Evolutionary conservation across 331 rosid species (phyloP).

Genomic region (Phaseolus coccineus): DNA sequence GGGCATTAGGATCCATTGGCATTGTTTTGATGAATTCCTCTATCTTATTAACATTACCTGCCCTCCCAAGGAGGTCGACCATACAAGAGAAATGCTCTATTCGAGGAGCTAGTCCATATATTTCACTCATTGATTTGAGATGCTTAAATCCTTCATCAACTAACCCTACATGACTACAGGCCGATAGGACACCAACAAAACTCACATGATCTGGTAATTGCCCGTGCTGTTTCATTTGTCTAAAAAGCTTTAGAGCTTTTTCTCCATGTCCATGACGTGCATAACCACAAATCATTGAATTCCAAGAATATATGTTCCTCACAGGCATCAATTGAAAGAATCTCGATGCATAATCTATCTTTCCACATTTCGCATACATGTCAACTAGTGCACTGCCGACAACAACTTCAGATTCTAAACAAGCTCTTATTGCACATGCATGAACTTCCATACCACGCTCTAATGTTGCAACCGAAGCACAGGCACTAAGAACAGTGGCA

Average conservation of each 20-base stretch:
- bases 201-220: constrained; percentile 85
- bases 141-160: constrained; percentile 77
- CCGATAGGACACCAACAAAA: constrained; percentile 86
- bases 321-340: constrained; percentile 80
- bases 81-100: constrained; percentile 92
- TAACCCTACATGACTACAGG: constrained; percentile 90
- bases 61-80: constrained; percentile 90
- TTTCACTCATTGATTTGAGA: constrained; percentile 68
- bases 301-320: constrained; percentile 86
- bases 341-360: constrained; percentile 82
- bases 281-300: constrained; percentile 89
- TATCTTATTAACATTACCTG: constrained; percentile 72
- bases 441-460: constrained; percentile 96
- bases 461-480: constrained; percentile 90
- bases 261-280: constrained; percentile 90
- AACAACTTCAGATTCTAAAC: constrained; percentile 79
- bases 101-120: constrained; percentile 69
- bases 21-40: constrained; percentile 72
- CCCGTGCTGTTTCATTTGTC: constrained; percentile 69
- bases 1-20: constrained; percentile 82
- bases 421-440: constrained; percentile 77
- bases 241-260: constrained; percentile 70
- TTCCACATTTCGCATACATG: constrained; percentile 95
- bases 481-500: constrained; percentile 95
- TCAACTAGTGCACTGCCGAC: constrained; percentile 89